Evolutionary conservation across 352 stramenopile species (phyloP), one percentile per base, ranked within the genome.

Genomic region (Elongisporangium undulatum): DNA sequence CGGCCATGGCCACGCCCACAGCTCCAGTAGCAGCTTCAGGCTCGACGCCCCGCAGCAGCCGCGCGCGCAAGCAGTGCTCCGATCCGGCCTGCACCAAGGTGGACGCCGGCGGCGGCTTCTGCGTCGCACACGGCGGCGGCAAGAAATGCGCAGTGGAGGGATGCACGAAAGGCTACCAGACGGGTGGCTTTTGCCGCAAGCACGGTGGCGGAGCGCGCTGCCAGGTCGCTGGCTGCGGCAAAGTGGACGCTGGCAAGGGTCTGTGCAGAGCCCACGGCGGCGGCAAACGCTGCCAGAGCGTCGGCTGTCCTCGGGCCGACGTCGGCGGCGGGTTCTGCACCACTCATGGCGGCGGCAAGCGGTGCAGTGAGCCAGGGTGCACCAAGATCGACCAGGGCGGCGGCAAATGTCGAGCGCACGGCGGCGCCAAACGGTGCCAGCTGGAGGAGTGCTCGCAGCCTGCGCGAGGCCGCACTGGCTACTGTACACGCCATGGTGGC

Each of bases 311-410:
- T 8, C 92, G 92, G 62, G 82, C 85, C 3, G 85, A 94, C 55
- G 84, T 96, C 26, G 87, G 85, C 23, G 85, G 87, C 23, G 87
- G 87, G 0, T 89, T 88, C 39, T 96, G 87, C 63, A 95, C 87
- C 3, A 64, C 75, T 4, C 87, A 95, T 53, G 87, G 87, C 24
- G 87, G 87, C 20, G 87, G 87, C 9, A 84, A 70, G 60, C 80
- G 85, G 15, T 96, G 87, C 62, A 68, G 66, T 0, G 76, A 87
- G 53, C 62, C 67, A 56, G 82, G 81, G 21, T 96, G 87, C 59
- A 73, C 69, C 21, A 96, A 95, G 56, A 90, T 90, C 39, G 79
- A 87, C 58, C 87, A 95, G 66, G 87, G 85, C 23, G 87, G 87
- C 58, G 86, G 85, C 12, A 92, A 85, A 52, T 92, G 87, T 39